These are phyloP conservation scores for Penicillium capsulatum DNA, from an alignment of 2,329 filamentous ascomycete genomes.

Conservation along the genomic window DNA sequence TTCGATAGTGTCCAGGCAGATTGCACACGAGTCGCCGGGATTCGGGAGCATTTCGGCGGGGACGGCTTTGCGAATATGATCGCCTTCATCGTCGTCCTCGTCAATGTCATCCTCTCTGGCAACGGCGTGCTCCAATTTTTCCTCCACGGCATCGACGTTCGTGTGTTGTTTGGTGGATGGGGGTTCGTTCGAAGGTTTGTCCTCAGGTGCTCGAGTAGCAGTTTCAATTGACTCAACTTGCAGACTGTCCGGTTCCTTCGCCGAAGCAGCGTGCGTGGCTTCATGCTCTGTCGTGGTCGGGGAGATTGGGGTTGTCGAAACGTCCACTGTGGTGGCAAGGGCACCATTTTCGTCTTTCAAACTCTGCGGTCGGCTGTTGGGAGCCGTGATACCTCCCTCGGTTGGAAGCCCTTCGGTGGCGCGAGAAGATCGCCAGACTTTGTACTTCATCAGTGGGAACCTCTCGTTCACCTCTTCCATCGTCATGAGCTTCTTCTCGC, in stretches of 20 bases:
- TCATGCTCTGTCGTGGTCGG: constrained; percentile 12
- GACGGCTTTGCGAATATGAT: constrained; percentile 75
- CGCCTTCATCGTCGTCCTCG: constrained; percentile 68
- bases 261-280: constrained; percentile 8
- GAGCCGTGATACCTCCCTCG: constrained; percentile 73
- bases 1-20: constrained; percentile 90
- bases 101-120: constrained; percentile 50
- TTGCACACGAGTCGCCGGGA: constrained; percentile 89
- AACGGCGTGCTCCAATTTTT: constrained; percentile 27
- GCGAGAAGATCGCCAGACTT: constrained; percentile 81
- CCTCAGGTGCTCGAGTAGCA: background rate
- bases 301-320: constrained; percentile 10
- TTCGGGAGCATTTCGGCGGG: constrained; percentile 75
- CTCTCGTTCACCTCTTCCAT: constrained; percentile 99
- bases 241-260: too few relatives aligned
- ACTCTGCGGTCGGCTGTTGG: constrained; percentile 67
- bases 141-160: constrained; percentile 9
- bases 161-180: background rate
- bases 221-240: too few relatives aligned
- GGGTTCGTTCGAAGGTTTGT: background rate
- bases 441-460: constrained; percentile 95
- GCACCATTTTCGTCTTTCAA: constrained; percentile 60
- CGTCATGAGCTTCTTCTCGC: constrained; percentile 98
- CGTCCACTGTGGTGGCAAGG: constrained; percentile 21
- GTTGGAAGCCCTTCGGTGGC: constrained; percentile 80